A percentile compares a stretch with the other conserved stretches of the same genome.
Conservation (phyloP, 805 yeast species). For the Starmerella lactis-condensi region DNA sequence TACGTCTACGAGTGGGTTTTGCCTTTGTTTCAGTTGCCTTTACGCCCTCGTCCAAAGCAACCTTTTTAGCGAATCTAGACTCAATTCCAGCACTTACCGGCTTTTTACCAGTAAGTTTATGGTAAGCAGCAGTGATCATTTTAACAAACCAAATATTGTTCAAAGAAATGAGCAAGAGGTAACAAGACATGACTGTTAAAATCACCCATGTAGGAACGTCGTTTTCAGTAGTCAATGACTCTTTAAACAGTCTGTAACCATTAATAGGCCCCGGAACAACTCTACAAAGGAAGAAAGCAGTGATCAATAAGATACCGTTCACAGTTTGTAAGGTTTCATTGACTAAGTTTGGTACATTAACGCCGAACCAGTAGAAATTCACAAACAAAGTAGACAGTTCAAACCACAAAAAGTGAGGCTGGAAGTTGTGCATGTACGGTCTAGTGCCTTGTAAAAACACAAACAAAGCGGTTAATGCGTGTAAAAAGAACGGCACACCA, state of each 20-base stretch:
- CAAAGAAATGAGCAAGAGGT: slow-evolving; percentile 43
- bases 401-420: slow-evolving; percentile 64
- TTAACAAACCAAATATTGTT: slow-evolving; percentile 76
- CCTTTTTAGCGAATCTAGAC: no score
- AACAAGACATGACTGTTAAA: slow-evolving; percentile 33
- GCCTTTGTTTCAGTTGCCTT: no score
- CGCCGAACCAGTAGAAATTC: slow-evolving; percentile 78
- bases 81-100: no score
- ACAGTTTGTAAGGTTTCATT: slow-evolving; percentile 34
- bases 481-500: slow-evolving; percentile 66
- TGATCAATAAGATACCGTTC: slow-evolving; percentile 56
- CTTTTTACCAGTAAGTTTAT: slow-evolving; percentile 3
- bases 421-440: slow-evolving; percentile 66
- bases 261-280: slow-evolving; percentile 78
- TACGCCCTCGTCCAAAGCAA: no score
- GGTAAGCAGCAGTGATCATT: slow-evolving; percentile 35
- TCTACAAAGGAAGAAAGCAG: slow-evolving; percentile 57
- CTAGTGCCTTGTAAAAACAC: slow-evolving; percentile 46
- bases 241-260: slow-evolving; percentile 28
- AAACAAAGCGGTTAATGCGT: slow-evolving; percentile 63
- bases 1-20: no score
- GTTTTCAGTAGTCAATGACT: slow-evolving; percentile 17
- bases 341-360: slow-evolving; percentile 54
- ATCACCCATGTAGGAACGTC: slow-evolving; percentile 34
- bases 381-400: slow-evolving; percentile 91